A percentile compares a stretch with the other conserved stretches of the same genome.
Evolutionary conservation across 169 alveolate genomes (phyloP).

Genomic region (Blepharisma undulans): DNA sequence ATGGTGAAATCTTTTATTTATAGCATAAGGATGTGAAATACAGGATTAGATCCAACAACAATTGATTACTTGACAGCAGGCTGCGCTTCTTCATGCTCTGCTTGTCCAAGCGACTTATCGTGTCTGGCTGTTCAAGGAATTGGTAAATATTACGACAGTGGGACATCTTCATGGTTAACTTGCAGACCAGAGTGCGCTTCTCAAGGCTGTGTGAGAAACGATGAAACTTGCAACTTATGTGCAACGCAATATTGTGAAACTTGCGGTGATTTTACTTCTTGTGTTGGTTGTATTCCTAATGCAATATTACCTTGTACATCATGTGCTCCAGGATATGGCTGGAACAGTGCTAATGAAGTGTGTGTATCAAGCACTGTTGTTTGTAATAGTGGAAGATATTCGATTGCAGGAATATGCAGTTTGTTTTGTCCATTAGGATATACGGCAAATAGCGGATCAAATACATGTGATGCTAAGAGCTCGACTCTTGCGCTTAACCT

Average conservation of each 20-base stretch:
- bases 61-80: neutral
- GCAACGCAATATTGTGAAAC: neutral
- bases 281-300: neutral
- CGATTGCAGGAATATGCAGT: neutral
- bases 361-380: neutral
- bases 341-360: neutral
- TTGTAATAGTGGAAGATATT: neutral
- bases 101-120: neutral
- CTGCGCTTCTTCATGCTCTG: neutral
- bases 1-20: neutral
- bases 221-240: neutral
- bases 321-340: neutral
- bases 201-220: neutral
- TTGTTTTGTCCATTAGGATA: neutral
- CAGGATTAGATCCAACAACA: neutral
- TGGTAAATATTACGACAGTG: neutral
- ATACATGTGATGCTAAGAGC: neutral
- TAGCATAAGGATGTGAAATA: neutral
- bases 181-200: neutral
- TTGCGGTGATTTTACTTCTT: neutral
- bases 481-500: neutral
- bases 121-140: neutral
- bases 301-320: neutral
- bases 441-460: neutral
- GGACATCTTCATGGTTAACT: neutral